Percentiles rank a stretch among this genome's conserved stretches.
Evolutionary conservation across 495 filamentous ascomycete genomes (phyloP).

Genomic region (Daldinia bambusicola): DNA sequence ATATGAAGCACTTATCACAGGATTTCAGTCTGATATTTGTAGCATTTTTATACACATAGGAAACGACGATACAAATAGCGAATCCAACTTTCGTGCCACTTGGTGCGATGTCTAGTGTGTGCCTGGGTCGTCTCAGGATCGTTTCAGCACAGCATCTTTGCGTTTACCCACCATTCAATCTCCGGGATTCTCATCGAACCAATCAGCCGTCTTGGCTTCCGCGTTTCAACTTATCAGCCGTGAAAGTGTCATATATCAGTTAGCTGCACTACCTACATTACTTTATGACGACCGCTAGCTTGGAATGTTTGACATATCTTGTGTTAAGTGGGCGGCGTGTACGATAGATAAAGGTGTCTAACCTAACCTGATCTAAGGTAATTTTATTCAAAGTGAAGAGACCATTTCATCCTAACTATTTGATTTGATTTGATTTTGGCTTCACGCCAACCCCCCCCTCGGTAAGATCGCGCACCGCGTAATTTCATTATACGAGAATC

Average conservation of each 20-base stretch:
- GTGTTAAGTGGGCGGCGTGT: not conserved
- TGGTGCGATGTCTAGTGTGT: conserved; percentile 3
- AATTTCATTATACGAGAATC: conserved; percentile 4
- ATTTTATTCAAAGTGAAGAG: not conserved
- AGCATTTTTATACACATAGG: not conserved
- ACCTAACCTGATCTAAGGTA: not conserved
- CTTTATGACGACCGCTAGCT: not conserved
- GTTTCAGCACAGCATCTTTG: conserved; percentile 40
- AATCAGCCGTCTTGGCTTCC: conserved; percentile 17
- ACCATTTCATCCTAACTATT: not conserved
- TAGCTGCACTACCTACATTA: too few relatives aligned
- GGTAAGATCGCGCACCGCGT: not conserved
- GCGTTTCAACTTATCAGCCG: conserved; percentile 27
- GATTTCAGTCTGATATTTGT: not conserved
- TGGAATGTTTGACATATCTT: too few relatives aligned
- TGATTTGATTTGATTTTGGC: not conserved
- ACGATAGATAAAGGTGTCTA: not conserved
- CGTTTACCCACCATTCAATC: not conserved
- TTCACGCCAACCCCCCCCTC: not conserved
- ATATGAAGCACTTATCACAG: not conserved
- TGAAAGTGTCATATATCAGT: not conserved
- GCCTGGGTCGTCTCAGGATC: conserved; percentile 43
- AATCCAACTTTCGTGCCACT: not conserved
- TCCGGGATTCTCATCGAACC: not conserved
- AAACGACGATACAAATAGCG: not conserved